Conservation (phyloP, 2,329 filamentous ascomycete species). For the Trichophyton equinum region DNA sequence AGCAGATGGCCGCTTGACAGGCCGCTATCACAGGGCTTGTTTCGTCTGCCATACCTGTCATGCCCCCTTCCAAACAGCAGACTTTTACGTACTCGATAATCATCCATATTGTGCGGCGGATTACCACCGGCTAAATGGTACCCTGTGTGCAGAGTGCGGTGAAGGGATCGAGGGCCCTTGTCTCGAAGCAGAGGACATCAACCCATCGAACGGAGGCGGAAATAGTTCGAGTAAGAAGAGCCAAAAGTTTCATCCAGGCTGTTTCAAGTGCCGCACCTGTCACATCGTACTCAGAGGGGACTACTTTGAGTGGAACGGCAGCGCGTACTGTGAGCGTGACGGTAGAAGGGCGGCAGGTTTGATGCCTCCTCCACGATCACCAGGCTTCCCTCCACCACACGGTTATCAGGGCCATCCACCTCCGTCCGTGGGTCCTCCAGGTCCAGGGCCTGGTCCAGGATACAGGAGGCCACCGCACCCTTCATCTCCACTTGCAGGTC, state of each 20-base stretch:
- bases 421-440: neutral
- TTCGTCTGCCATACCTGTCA: slow-evolving; percentile 82
- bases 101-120: slow-evolving; percentile 81
- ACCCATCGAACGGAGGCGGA: neutral
- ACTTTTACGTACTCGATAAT: slow-evolving; percentile 85
- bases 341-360: slow-evolving; percentile 48
- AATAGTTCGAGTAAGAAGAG: neutral
- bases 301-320: slow-evolving; percentile 78
- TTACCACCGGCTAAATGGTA: slow-evolving; percentile 84
- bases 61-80: slow-evolving; percentile 68
- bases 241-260: slow-evolving; percentile 72
- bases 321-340: slow-evolving; percentile 76
- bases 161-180: slow-evolving; percentile 88
- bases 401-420: slow-evolving; percentile 13
- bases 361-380: slow-evolving; percentile 20
- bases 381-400: slow-evolving; percentile 16
- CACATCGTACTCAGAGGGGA: slow-evolving; percentile 61
- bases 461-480: slow-evolving; percentile 2
- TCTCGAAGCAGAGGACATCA: slow-evolving; percentile 57
- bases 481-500: slow-evolving; percentile 14
- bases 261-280: slow-evolving; percentile 70
- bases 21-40: slow-evolving; percentile 87
- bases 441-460: neutral
- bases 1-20: slow-evolving; percentile 79
- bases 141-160: slow-evolving; percentile 67